Evolutionary conservation across 495 filamentous ascomycete genomes (phyloP), one percentile per base, ranked within the genome.

Genomic region (Daldinia vernicosa): DNA sequence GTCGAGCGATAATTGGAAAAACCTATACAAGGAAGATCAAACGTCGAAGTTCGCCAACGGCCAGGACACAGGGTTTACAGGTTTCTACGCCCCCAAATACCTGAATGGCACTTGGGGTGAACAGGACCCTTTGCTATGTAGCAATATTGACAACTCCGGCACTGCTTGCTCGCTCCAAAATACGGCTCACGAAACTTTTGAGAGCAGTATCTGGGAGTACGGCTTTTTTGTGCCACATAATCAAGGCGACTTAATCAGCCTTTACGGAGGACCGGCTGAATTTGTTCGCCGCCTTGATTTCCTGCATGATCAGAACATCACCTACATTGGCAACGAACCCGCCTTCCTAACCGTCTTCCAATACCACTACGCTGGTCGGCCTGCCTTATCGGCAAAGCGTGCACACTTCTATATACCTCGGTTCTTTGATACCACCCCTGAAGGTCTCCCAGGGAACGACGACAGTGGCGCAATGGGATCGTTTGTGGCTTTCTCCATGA

Each of bases 281-380:
- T 93, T 92, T 60, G 82, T 88, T 22, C 73, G 81, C 19, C 87
- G 90, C 1, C 83, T 93, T 0, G 77, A 86, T 69, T 93, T 87
- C 79, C 81, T 92, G 14, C 90, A 92, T 75, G 85, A 89, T 59
- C 72, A 76, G 14, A 86, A 87, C 2, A 86, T 93, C 5, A 87
- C 89, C 17, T 90, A 92, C 72, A 88, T 93, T 32, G 89, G 90
- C 11, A 91, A 93, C 71, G 91, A 93, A 68, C 90, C 89, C 17
- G 82, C 90, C 0, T 92, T 92, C 72, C 78, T 93, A 1, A 88
- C 88, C 0, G 85, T 91, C 0, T 92, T 85, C 71, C 89, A 91
- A 74, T 92, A 89, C 63, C 90, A 92, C 76, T 92, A 92, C 71
- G 85, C 86, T 0, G 90, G 89, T 6, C 82, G 90, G 0, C 91